Evolutionary conservation across 2,329 filamentous ascomycete species (phyloP).

Genomic region (Ophiostoma sp.): DNA sequence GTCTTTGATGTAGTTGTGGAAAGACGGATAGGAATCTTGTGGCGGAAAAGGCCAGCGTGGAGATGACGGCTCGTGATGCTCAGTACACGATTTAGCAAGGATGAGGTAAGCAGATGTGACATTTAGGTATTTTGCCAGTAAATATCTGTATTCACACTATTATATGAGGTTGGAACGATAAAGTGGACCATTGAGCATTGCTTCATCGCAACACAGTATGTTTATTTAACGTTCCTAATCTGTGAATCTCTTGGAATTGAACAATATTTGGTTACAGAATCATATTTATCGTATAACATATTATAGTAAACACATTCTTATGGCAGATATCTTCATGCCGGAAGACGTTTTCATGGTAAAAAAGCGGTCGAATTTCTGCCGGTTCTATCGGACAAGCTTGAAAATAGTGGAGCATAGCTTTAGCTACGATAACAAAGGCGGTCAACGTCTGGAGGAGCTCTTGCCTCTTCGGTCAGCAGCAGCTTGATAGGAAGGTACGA

Average conservation of each 20-base stretch:
- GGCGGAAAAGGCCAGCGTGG: constrained; percentile 43
- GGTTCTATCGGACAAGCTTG: not conserved
- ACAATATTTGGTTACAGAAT: too few species aligned
- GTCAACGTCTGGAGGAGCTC: not conserved
- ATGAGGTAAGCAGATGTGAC: not conserved
- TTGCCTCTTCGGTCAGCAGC: not conserved
- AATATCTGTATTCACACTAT: too few species aligned
- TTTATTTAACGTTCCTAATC: too few species aligned
- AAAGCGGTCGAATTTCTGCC: constrained; percentile 1
- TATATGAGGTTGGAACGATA: too few species aligned
- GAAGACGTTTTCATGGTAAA: not conserved
- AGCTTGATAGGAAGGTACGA: constrained; percentile 5
- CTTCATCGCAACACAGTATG: too few species aligned
- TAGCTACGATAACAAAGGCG: not conserved
- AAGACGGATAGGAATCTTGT: not conserved
- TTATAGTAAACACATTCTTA: too few species aligned
- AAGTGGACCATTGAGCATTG: too few species aligned
- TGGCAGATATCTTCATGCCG: too few species aligned
- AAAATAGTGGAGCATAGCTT: not conserved
- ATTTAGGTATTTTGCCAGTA: not conserved
- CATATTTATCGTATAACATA: too few species aligned
- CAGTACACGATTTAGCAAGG: not conserved
- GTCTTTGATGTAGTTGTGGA: not conserved
- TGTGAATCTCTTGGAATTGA: too few species aligned
- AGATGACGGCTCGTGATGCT: constrained; percentile 26